Conservation (phyloP, 2,329 filamentous ascomycete genomes). For the Fusarium newnesense region DNA sequence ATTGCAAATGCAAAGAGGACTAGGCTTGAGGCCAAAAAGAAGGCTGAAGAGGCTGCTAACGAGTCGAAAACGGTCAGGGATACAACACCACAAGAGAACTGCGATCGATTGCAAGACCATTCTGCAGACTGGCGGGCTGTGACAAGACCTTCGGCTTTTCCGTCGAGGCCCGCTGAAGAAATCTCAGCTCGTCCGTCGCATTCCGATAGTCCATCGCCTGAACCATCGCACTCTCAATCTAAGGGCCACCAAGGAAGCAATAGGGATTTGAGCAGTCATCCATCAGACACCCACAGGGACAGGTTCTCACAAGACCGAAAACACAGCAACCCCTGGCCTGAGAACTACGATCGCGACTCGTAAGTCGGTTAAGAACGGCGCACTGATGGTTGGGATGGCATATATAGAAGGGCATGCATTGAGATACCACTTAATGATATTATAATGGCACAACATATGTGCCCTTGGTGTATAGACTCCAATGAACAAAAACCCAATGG, state of each 20-base stretch:
- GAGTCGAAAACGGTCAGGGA: slow-evolving; percentile 3
- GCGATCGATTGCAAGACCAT: neutral
- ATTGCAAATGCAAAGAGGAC: slow-evolving; percentile 79
- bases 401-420: slow-evolving; percentile 18
- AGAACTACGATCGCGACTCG: neutral
- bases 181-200: neutral
- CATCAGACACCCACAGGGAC: neutral
- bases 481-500: slow-evolving; percentile 27
- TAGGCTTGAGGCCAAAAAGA: slow-evolving; percentile 53
- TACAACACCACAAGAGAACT: neutral
- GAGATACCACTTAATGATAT: slow-evolving; percentile 27
- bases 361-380: neutral
- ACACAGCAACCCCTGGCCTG: neutral
- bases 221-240: neutral
- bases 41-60: slow-evolving; percentile 33
- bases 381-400: neutral
- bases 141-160: neutral
- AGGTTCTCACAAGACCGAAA: neutral
- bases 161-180: neutral
- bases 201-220: neutral
- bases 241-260: neutral
- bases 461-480: slow-evolving; percentile 24
- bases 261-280: neutral
- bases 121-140: neutral
- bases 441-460: slow-evolving; percentile 4